A percentile compares a stretch with the other conserved stretches of the same genome.
Evolutionary conservation across 169 alveolate genomes (phyloP).

Genomic region (Amoebophrya sp.): DNA sequence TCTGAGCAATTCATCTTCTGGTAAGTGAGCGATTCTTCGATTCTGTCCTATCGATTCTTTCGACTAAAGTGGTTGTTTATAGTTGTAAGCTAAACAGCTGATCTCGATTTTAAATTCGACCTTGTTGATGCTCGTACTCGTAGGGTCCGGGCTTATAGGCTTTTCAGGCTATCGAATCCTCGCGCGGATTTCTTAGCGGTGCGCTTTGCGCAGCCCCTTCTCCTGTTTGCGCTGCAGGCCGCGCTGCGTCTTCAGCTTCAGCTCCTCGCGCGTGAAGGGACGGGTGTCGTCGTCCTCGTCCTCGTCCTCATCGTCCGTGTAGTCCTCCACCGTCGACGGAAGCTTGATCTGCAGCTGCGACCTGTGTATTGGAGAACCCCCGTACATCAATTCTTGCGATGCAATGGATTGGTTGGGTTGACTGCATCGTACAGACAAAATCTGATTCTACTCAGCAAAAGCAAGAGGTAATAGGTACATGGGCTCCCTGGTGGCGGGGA

Average conservation of each 20-base stretch:
- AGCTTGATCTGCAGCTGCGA: constrained; percentile 8
- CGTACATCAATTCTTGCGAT: too few species aligned
- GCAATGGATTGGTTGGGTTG: too few species aligned
- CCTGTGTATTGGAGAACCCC: too few species aligned
- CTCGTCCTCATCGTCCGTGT: constrained; percentile 16
- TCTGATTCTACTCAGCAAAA: too few species aligned
- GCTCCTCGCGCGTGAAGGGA: neutral
- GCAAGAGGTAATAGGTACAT: too few species aligned
- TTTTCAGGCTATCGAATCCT: neutral
- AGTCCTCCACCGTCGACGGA: constrained; percentile 15
- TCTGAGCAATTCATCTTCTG: too few species aligned
- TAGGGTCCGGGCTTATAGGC: neutral
- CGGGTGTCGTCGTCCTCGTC: constrained; percentile 14
- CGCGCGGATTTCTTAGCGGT: neutral
- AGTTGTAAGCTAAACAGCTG: neutral
- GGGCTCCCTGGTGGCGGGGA: neutral
- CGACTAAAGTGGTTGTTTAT: neutral
- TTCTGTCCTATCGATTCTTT: too few species aligned
- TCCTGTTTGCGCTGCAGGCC: neutral
- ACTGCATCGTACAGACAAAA: too few species aligned
- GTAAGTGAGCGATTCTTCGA: too few species aligned
- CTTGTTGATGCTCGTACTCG: neutral
- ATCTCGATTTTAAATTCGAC: neutral
- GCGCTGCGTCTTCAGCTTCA: constrained; percentile 1
- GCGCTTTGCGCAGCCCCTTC: neutral